phyloP scores from a whole-genome alignment of 306 rosid species.

The Alnus glutinosa region DNA sequence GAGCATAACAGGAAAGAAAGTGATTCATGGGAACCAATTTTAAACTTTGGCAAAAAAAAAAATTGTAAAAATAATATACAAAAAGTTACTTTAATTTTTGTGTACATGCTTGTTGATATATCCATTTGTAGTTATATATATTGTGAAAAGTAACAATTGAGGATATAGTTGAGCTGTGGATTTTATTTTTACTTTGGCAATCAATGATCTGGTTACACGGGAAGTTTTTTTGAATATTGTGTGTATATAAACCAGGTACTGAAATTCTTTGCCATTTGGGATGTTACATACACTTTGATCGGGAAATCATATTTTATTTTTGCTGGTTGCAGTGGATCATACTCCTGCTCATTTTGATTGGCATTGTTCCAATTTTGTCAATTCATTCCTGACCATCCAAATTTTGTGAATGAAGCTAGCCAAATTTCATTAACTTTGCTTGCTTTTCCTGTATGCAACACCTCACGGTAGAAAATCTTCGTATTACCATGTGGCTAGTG shows the following conservation, averaged over 20 bases:
- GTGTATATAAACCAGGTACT: not conserved
- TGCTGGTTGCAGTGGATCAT: not conserved
- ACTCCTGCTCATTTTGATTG: not conserved
- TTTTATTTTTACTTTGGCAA: not conserved
- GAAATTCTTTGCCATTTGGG: not conserved
- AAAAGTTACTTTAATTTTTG: not conserved
- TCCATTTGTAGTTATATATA: not conserved
- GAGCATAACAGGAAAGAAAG: slow-evolving; percentile 25
- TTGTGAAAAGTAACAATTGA: not conserved
- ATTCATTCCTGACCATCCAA: not conserved
- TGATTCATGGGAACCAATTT: not conserved
- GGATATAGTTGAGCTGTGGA: not conserved
- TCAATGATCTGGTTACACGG: not conserved
- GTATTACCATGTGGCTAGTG: too few species aligned
- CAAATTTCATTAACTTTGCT: not conserved
- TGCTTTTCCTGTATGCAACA: too few species aligned
- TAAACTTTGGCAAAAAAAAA: not conserved
- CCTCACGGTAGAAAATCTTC: too few species aligned
- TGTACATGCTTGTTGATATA: not conserved
- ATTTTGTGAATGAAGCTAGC: not conserved
- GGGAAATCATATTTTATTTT: not conserved
- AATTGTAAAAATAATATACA: not conserved
- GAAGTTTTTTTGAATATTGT: not conserved
- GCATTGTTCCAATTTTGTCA: not conserved
- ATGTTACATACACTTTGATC: not conserved